Percentiles rank a stretch among this genome's conserved stretches.
These are phyloP conservation scores for Crithidia expoeki DNA, from an alignment of 208 protist species.

Conservation along the genomic window DNA sequence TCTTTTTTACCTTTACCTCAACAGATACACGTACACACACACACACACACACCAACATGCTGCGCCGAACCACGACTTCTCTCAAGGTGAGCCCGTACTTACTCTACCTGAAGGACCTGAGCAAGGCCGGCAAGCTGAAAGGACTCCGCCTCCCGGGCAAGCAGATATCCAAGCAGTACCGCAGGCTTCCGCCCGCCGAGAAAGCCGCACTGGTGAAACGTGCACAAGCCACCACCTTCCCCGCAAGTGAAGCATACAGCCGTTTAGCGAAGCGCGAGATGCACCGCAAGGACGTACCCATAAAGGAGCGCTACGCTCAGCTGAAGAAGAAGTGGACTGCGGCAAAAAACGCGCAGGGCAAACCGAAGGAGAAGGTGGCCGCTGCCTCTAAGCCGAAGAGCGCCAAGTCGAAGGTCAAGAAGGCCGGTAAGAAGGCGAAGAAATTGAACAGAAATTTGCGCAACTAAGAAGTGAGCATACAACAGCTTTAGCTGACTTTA, in stretches of 20 bases:
- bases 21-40: no score
- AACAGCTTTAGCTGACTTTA: background rate
- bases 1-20: no score
- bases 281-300: slow-evolving; percentile 28
- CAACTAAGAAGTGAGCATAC: background rate
- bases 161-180: slow-evolving; percentile 47
- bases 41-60: slow-evolving; percentile 32
- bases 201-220: slow-evolving; percentile 42
- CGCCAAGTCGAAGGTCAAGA: slow-evolving; percentile 37
- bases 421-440: slow-evolving; percentile 24
- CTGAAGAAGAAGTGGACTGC: slow-evolving; percentile 24
- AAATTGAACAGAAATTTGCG: background rate
- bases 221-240: slow-evolving; percentile 41
- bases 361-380: background rate
- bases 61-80: slow-evolving; percentile 38
- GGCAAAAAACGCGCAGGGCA: slow-evolving; percentile 24
- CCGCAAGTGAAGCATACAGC: slow-evolving; percentile 55
- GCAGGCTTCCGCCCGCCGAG: slow-evolving; percentile 35
- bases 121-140: slow-evolving; percentile 36
- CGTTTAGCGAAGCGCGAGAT: slow-evolving; percentile 55
- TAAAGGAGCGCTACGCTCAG: slow-evolving; percentile 11
- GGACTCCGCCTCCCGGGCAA: slow-evolving; percentile 8
- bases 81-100: slow-evolving; percentile 65
- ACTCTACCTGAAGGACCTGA: slow-evolving; percentile 59
- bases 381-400: slow-evolving; percentile 10